Evolutionary conservation across 805 yeast genomes (phyloP).

Genomic region (Candida xiaguanensis): DNA sequence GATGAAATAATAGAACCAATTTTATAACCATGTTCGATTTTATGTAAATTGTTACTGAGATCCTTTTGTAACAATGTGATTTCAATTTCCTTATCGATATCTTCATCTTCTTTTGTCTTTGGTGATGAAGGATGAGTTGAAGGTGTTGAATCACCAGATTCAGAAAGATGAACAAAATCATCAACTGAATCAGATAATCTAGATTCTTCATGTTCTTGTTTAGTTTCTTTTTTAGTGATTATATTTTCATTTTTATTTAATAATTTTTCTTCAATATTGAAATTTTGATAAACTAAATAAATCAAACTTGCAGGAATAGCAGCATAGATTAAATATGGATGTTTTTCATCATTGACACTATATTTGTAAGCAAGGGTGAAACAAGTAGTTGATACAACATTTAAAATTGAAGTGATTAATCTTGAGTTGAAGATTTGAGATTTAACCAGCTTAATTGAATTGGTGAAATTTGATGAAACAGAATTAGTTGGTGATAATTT

Average conservation of each 20-base stretch:
- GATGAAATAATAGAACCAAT: constrained; percentile 42
- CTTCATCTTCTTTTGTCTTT: constrained; percentile 9
- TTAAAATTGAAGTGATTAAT: constrained; percentile 29
- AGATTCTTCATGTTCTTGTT: not conserved
- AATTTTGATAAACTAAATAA: constrained; percentile 16
- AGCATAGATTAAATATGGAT: constrained; percentile 70
- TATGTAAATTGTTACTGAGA: constrained; percentile 19
- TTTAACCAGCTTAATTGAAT: constrained; percentile 11
- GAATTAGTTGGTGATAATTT: constrained; percentile 3
- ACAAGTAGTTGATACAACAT: constrained; percentile 46
- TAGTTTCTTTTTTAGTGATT: not conserved
- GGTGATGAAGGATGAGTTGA: constrained; percentile 27
- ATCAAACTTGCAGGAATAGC: constrained; percentile 46
- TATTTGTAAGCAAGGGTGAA: constrained; percentile 54
- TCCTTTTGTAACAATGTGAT: constrained; percentile 30
- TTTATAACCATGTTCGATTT: constrained; percentile 33
- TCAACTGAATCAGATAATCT: constrained; percentile 19
- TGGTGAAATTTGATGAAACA: not conserved
- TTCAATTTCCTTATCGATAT: constrained; percentile 22
- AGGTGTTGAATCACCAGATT: constrained; percentile 28
- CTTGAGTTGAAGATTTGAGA: constrained; percentile 20
- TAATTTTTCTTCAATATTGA: constrained; percentile 15
- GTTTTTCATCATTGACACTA: constrained; percentile 55
- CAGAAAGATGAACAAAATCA: constrained; percentile 38
- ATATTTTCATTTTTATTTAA: constrained; percentile 8